Evolutionary conservation across 352 stramenopile genomes (phyloP), one percentile per base, ranked within the genome.

Genomic region (Pythium coloratum): DNA sequence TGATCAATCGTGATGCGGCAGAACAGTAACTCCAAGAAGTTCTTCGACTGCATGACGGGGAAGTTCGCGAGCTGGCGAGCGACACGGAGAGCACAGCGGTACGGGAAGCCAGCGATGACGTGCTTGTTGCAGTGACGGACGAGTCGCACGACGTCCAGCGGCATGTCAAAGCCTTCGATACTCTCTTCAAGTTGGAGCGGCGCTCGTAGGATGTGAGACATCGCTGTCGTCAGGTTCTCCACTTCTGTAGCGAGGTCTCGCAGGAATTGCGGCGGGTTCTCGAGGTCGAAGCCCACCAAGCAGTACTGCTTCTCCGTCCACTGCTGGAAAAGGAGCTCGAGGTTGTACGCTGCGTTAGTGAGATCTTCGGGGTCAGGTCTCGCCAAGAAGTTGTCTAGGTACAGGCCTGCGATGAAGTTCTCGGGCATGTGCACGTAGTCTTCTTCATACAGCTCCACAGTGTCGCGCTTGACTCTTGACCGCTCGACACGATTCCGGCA

Each of bases 301-400:
- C 65, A 66, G 32, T 84, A 66, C 33, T 90, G 70, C 47, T 91
- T 69, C 3, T 76, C 76, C n/a, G 77, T 82, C 86, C 86, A 94
- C 32, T 84, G 46, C 42, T 87, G 82, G 55, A 92, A 92, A 1
- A 94, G 70, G 12, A 91, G 59, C 65, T 92, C 82, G 46, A 94
- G 71, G 62, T 92, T 92, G 63, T 92, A 90, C 5, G 81, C 79
- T 42, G 86, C 79, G 33, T 91, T 91, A 28, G 86, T 94, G 32
- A 94, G 49, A 28, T 84, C 76, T 56, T 91, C 81, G 26, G 84
- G 82, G 58, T 94, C 86, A 0, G 86, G 86, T 14, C 77, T 73
- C 51, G 81, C 79, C 38, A 94, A 71, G 40, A 94, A 94, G 6
- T 78, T 78, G 59, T 92, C 80, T 14, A 94, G 72, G 55, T 94